Base-by-base conservation (phyloP, 805 yeast species). In the Cyberlindnera xishuangbannaensis region DNA sequence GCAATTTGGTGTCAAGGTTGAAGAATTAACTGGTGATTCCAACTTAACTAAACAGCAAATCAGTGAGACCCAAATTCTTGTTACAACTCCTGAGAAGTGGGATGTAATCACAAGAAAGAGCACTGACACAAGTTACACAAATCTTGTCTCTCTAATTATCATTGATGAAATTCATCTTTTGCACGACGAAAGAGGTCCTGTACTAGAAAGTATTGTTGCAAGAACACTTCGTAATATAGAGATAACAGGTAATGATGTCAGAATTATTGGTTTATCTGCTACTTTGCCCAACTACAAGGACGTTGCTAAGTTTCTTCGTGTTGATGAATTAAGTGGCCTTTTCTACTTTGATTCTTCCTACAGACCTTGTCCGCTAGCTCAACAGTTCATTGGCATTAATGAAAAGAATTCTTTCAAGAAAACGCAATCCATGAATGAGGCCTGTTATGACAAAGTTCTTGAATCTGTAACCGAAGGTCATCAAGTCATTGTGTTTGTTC, bases 71-170 rank as follows among this genome's bases (percentile, higher is more conserved):
- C 95, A 90, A 47, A 59, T 90, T 5, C 62, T 90, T 30, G 94
- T 90, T 2, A 84, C 96, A 0, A 90, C 98, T 0, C 97, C 97
- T 0, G 98, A 92, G 53, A 90, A 88, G 52, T 90, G 97, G 97
- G 97, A 92, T 61, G 84, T 92, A 15, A 79, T 88, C 12, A 88
- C 96, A 1, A 71, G 98, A 61, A 90, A 90, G 50, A 68, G 70
- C 27, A 66, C 76, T 15, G 90, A 83, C 39, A 64, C 74, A 2
- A 72, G 81, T 16, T 80, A 78, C 46, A 71, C 78, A 1, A 67
- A 71, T 22, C 60, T 76, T 1, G 92, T 86, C 2, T 69, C 73
- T 25, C 65, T 90, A 15, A 58, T 90, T 8, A 81, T 90, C 18
- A 76, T 92, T 31, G 98, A 90, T 64, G 98, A 90, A 57, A 81